phyloP scores from a whole-genome alignment of 2,329 filamentous ascomycete genomes.

The Rutstroemia sydowiana region DNA sequence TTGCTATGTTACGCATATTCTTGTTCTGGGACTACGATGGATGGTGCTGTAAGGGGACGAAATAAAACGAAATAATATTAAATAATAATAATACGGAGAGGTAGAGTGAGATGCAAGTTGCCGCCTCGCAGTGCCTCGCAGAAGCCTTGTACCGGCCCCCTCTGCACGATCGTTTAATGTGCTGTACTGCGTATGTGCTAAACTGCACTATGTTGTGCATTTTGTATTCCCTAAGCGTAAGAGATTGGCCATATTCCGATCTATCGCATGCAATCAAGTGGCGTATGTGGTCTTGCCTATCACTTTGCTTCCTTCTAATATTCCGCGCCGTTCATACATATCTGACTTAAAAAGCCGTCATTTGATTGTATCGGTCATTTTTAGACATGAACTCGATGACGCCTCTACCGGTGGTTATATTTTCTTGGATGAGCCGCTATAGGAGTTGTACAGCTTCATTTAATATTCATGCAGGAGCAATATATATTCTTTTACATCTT shows the following conservation, averaged over 20 bases:
- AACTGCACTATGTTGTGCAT: slow-evolving; percentile 17
- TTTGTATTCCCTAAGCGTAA: neutral
- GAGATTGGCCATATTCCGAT: neutral
- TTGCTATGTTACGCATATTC: neutral
- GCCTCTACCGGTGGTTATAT: slow-evolving; percentile 1
- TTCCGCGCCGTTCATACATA: slow-evolving; percentile 7
- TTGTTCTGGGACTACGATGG: neutral
- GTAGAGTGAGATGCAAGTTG: slow-evolving; percentile 16
- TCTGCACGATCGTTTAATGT: slow-evolving; percentile 26
- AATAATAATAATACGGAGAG: too few relatives aligned
- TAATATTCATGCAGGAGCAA: slow-evolving; percentile 10
- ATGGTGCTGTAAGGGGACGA: neutral
- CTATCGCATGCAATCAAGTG: slow-evolving; percentile 9
- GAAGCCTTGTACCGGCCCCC: slow-evolving; percentile 14
- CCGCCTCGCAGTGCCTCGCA: slow-evolving; percentile 22
- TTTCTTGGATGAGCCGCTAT: slow-evolving; percentile 21
- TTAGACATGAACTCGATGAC: neutral
- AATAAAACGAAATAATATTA: too few relatives aligned
- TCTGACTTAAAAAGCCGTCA: slow-evolving; percentile 10
- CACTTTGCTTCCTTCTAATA: neutral
- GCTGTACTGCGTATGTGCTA: slow-evolving; percentile 16
- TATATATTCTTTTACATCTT: slow-evolving; percentile 19
- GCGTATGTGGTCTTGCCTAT: neutral
- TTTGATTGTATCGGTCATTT: slow-evolving; percentile 3
- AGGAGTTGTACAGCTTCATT: slow-evolving; percentile 20